A percentile compares a stretch with the other conserved stretches of the same genome.
These are phyloP conservation scores for Elymus sibiricus DNA, from an alignment of 176 grass and related monocot species.

Conservation along the genomic window DNA sequence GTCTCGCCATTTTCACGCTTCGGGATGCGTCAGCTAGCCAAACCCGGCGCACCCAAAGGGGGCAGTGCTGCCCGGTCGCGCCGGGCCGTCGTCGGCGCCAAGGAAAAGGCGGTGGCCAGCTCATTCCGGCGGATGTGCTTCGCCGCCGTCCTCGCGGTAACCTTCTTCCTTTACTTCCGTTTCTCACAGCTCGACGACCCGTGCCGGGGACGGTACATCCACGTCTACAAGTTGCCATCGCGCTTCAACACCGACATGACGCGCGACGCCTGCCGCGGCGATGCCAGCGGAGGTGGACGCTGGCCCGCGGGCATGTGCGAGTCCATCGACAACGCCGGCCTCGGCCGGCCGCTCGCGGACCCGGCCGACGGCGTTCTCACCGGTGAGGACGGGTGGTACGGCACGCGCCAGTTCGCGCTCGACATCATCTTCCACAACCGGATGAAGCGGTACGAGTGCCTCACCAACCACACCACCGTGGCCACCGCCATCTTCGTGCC, in stretches of 20 bases:
- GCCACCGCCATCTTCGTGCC: conserved; percentile 62
- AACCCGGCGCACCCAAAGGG: background rate
- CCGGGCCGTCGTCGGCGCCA: background rate
- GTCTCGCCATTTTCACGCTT: background rate
- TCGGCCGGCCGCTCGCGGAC: conserved; percentile 45
- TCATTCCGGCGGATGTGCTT: background rate
- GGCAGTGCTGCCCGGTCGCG: background rate
- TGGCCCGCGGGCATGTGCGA: conserved; percentile 44
- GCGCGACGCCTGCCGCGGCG: conserved; percentile 36
- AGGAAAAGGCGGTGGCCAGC: background rate
- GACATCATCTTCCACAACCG: conserved; percentile 72
- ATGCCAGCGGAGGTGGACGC: background rate
- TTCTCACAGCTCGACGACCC: background rate
- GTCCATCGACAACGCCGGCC: conserved; percentile 32
- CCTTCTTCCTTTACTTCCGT: background rate
- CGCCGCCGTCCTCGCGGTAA: background rate
- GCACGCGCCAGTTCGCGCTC: conserved; percentile 49
- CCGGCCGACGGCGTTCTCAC: conserved; percentile 34
- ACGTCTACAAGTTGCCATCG: conserved; percentile 45
- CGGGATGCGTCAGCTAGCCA: background rate
- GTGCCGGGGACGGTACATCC: conserved; percentile 55
- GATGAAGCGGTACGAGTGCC: conserved; percentile 67
- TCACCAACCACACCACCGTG: conserved; percentile 40
- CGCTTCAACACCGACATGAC: conserved; percentile 69
- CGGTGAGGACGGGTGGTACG: conserved; percentile 53